Conservation (phyloP, 202 grass and related monocot genomes). For the Zoysia matrella region DNA sequence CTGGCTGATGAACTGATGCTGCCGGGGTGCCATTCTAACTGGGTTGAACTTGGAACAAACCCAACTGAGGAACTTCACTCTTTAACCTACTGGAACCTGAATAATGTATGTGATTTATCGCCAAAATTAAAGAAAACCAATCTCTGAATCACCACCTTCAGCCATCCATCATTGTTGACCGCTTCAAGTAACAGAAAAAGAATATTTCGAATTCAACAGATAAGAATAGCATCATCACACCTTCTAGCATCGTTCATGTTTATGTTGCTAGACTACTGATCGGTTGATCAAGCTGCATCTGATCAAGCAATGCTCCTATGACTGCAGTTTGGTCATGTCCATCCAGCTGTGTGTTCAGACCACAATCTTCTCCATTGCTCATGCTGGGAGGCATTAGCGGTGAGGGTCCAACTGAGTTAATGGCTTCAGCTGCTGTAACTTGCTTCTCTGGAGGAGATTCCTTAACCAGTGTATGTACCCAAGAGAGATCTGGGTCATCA, state of each 20-base stretch:
- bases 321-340: conserved; percentile 63
- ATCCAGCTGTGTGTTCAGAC: conserved; percentile 34
- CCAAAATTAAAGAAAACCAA: conserved; percentile 78
- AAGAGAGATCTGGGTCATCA: conserved; percentile 79
- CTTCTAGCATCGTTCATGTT: conserved; percentile 31
- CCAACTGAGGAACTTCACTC: conserved; percentile 44
- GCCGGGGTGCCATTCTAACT: conserved; percentile 65
- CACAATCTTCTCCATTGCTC: conserved; percentile 26
- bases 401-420: conserved; percentile 47
- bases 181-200: conserved; percentile 50
- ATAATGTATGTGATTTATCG: conserved; percentile 59
- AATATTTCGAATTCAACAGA: conserved; percentile 51
- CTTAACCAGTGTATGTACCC: conserved; percentile 72
- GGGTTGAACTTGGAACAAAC: conserved; percentile 58
- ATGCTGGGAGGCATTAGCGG: conserved; percentile 23
- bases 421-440: conserved; percentile 37
- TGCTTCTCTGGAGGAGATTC: conserved; percentile 79
- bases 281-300: conserved; percentile 70
- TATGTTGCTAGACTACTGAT: conserved; percentile 58
- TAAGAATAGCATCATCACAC: conserved; percentile 45
- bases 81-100: conserved; percentile 66
- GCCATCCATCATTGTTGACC: conserved; percentile 51
- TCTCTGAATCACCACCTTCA: conserved; percentile 69
- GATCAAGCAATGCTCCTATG: conserved; percentile 69
- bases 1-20: conserved; percentile 56